Conservation (phyloP, 73 alveolate genomes). For the Stentor coeruleus region DNA sequence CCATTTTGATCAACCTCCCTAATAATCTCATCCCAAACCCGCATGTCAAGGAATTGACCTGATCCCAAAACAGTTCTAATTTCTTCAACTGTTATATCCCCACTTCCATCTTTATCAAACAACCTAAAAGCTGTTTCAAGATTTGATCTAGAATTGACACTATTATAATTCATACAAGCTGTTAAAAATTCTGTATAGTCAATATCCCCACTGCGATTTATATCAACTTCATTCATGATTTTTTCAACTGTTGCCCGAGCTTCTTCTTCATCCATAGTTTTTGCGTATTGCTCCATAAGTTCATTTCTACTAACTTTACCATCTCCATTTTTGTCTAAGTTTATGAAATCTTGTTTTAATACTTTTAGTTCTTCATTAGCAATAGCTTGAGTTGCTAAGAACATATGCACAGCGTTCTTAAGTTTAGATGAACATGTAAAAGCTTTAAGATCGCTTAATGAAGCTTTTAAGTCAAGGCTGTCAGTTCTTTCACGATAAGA, state of each 20-base stretch:
- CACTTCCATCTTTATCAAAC: constrained; percentile 40
- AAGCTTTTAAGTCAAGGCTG: constrained; percentile 26
- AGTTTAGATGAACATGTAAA: constrained; percentile 36
- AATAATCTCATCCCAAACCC: constrained; percentile 43
- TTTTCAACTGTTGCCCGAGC: constrained; percentile 35
- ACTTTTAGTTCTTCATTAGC: constrained; percentile 39
- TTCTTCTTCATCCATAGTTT: constrained; percentile 36
- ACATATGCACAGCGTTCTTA: constrained; percentile 40
- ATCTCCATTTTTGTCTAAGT: constrained; percentile 73
- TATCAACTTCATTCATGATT: constrained; percentile 40
- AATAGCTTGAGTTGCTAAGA: constrained; percentile 38
- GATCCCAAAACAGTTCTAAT: constrained; percentile 36
- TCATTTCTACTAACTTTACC: constrained; percentile 64
- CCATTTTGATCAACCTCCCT: constrained; percentile 48
- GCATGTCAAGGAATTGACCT: constrained; percentile 26
- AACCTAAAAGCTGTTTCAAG: constrained; percentile 42
- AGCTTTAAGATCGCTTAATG: constrained; percentile 25
- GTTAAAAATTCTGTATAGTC: constrained; percentile 42
- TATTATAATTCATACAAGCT: constrained; percentile 41
- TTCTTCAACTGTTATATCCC: constrained; percentile 45
- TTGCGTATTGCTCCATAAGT: constrained; percentile 41
- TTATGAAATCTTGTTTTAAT: constrained; percentile 55
- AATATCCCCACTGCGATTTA: constrained; percentile 44
- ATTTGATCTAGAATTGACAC: constrained; percentile 34
- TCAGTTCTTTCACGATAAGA: constrained; percentile 34